These are phyloP conservation scores for Aspergillus sp. DNA, from an alignment of 2,329 filamentous ascomycete species.

Conservation along the genomic window DNA sequence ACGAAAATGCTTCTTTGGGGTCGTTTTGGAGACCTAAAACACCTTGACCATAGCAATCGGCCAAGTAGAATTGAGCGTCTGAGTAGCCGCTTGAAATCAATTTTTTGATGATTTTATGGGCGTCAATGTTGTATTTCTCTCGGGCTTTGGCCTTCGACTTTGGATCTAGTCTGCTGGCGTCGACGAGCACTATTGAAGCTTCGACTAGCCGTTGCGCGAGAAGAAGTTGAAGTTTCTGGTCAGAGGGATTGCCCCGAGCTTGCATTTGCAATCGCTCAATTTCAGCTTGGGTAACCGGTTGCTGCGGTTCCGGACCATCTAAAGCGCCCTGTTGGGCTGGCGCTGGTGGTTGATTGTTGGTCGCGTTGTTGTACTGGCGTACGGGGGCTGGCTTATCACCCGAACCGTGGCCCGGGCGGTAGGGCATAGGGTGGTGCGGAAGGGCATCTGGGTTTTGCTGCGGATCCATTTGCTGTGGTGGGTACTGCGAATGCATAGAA, in stretches of 20 bases:
- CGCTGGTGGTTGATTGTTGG: constrained; percentile 32
- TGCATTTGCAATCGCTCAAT: constrained; percentile 70
- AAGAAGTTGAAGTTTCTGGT: constrained; percentile 68
- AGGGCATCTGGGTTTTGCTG: constrained; percentile 55
- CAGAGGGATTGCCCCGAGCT: constrained; percentile 69
- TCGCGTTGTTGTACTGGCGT: constrained; percentile 49
- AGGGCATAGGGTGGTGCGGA: constrained; percentile 56
- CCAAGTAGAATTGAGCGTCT: constrained; percentile 91
- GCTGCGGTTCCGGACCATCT: constrained; percentile 17
- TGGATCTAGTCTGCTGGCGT: constrained; percentile 69
- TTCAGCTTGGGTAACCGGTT: constrained; percentile 73
- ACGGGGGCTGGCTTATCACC: constrained; percentile 51
- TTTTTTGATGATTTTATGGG: constrained; percentile 89
- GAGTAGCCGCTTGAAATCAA: constrained; percentile 69
- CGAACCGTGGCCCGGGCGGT: constrained; percentile 52
- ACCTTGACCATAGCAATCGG: constrained; percentile 84
- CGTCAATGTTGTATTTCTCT: constrained; percentile 81
- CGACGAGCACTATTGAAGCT: constrained; percentile 75
- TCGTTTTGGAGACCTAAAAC: constrained; percentile 76
- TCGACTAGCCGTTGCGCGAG: constrained; percentile 84
- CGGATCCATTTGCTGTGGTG: constrained; percentile 18
- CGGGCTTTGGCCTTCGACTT: constrained; percentile 63
- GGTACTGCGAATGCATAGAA: constrained; percentile 16
- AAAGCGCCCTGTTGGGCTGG: constrained; percentile 25
- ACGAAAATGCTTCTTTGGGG: constrained; percentile 84